A percentile compares a stretch with the other conserved stretches of the same genome.
Conservation (phyloP, 306 rosid species). For the Lathyrus tuberosus region DNA sequence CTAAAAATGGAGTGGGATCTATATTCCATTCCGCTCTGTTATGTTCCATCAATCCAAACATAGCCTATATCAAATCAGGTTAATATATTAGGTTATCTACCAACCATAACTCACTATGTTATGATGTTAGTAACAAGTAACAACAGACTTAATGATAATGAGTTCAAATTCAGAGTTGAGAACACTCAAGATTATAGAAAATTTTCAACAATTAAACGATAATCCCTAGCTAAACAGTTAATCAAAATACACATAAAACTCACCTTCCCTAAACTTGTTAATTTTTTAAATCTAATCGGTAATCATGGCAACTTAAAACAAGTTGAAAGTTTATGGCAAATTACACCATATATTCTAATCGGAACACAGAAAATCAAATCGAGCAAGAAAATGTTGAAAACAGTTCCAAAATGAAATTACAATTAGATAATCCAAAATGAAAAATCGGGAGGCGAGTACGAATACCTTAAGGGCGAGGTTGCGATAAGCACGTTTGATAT, state of each 20-base stretch:
- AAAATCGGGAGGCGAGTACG: background rate
- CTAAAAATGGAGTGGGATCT: no score
- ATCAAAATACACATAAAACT: background rate
- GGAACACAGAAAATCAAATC: background rate
- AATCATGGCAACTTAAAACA: background rate
- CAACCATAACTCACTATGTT: background rate
- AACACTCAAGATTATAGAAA: background rate
- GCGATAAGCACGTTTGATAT: conserved; percentile 87
- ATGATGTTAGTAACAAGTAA: no score
- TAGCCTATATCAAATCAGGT: no score
- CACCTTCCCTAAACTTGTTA: background rate
- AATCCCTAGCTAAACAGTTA: background rate
- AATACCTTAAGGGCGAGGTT: conserved; percentile 85
- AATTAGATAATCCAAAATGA: background rate
- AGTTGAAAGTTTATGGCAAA: conserved; percentile 13
- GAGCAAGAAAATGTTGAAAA: background rate
- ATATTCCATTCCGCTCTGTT: no score
- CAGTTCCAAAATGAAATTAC: background rate
- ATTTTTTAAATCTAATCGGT: background rate
- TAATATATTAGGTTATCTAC: background rate
- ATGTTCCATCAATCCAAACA: no score
- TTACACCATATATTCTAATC: background rate
- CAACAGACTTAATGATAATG: background rate
- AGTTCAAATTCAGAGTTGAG: background rate
- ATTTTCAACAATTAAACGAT: background rate